Evolutionary conservation across 768 basidiomycete genomes (phyloP).

Genomic region (Podaxis pistillaris): DNA sequence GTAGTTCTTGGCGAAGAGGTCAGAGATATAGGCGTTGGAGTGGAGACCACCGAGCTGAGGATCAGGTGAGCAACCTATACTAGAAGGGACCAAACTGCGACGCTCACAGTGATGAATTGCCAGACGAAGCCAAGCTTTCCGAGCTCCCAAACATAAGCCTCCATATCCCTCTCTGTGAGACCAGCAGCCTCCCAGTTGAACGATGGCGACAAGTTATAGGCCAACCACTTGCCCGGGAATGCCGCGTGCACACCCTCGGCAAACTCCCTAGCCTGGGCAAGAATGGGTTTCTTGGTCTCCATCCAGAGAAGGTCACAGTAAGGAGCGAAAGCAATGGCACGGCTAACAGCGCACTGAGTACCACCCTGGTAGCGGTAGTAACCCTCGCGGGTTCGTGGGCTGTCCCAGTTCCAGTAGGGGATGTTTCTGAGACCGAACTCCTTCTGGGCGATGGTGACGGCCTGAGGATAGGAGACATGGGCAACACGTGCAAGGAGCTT

Average conservation of each 20-base stretch:
- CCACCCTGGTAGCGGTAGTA: constrained; percentile 98
- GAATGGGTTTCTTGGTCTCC: constrained; percentile 95
- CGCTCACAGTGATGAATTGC: constrained; percentile 95
- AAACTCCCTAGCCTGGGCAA: constrained; percentile 90
- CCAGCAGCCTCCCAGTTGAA: constrained; percentile 97
- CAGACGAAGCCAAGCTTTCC: constrained; percentile 96
- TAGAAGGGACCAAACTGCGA: neutral
- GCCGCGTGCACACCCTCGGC: constrained; percentile 81
- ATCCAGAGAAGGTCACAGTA: constrained; percentile 93
- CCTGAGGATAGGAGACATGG: constrained; percentile 65
- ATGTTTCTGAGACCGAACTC: constrained; percentile 71
- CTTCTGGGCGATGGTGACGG: constrained; percentile 72
- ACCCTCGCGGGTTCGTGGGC: constrained; percentile 91
- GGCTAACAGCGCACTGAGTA: constrained; percentile 90
- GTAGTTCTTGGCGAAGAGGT: constrained; percentile 85
- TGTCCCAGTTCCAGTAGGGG: constrained; percentile 95
- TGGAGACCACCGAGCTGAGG: constrained; percentile 90
- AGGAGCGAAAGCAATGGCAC: constrained; percentile 90
- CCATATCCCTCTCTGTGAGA: constrained; percentile 80
- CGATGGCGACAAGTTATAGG: constrained; percentile 93
- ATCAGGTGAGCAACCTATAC: neutral
- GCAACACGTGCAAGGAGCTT: constrained; percentile 65
- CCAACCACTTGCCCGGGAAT: constrained; percentile 90
- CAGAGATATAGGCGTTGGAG: constrained; percentile 96
- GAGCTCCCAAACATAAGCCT: constrained; percentile 86